Percentiles rank a stretch among this genome's conserved stretches.
Evolutionary conservation across 352 stramenopile genomes (phyloP).

Genomic region (Phytopythium sindhum): DNA sequence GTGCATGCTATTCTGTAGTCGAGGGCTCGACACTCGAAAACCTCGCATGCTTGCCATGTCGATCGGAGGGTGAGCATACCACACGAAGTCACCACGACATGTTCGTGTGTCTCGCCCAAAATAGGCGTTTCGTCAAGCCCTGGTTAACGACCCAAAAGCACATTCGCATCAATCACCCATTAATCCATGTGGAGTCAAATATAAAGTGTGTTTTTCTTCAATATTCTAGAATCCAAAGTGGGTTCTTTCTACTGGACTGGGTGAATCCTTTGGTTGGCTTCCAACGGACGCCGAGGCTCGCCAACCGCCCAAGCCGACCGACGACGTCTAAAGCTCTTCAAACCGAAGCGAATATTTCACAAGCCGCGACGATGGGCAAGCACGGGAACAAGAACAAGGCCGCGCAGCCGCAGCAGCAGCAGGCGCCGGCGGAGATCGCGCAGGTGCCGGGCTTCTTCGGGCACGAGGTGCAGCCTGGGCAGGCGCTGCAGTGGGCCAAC

Average conservation of each 20-base stretch:
- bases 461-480: slow-evolving; percentile 58
- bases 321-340: no score
- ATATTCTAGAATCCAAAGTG: not conserved
- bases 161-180: not conserved
- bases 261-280: slow-evolving; percentile 5
- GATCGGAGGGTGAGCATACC: no score
- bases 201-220: not conserved
- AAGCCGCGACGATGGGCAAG: slow-evolving; percentile 14
- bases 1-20: no score
- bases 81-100: no score
- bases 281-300: not conserved
- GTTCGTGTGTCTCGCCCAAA: no score
- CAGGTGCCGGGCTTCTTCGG: slow-evolving; percentile 79
- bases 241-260: not conserved
- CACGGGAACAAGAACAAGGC: slow-evolving; percentile 12
- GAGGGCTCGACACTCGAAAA: no score
- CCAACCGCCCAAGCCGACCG: no score
- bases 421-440: slow-evolving; percentile 29
- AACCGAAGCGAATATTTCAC: not conserved
- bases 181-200: not conserved
- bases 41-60: no score
- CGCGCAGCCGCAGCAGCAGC: not conserved
- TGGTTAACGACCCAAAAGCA: no score
- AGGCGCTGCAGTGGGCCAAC: slow-evolving; percentile 66
- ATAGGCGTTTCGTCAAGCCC: no score